These are phyloP conservation scores for Arachnomyces sp. DNA, from an alignment of 2,329 filamentous ascomycete species.

Conservation along the genomic window DNA sequence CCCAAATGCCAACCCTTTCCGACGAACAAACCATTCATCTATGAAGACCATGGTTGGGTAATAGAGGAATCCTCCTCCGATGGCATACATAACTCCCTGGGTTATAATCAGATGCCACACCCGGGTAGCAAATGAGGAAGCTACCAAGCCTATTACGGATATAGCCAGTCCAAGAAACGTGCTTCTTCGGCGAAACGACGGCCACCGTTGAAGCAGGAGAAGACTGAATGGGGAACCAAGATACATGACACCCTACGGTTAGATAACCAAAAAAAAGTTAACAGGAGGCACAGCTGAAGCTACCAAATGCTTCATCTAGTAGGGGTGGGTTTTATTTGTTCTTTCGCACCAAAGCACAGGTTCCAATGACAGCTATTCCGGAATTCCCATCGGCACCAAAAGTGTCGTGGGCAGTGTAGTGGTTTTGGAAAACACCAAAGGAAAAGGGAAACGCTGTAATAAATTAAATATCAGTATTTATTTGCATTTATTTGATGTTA, in stretches of 20 bases:
- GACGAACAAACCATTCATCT: slow-evolving; percentile 49
- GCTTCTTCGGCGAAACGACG: slow-evolving; percentile 28
- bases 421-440: slow-evolving; percentile 64
- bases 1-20: slow-evolving; percentile 47
- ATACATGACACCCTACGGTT: slow-evolving; percentile 31
- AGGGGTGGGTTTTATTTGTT: no score
- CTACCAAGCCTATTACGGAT: slow-evolving; percentile 25
- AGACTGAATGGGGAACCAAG: slow-evolving; percentile 26
- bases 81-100: slow-evolving; percentile 36
- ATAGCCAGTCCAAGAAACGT: slow-evolving; percentile 31
- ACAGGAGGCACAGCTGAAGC: no score
- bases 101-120: slow-evolving; percentile 39
- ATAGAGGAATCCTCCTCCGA: slow-evolving; percentile 46
- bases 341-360: slow-evolving; percentile 55
- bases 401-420: slow-evolving; percentile 54
- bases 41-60: slow-evolving; percentile 44
- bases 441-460: slow-evolving; percentile 59
- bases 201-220: slow-evolving; percentile 29
- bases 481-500: no score
- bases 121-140: slow-evolving; percentile 36
- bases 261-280: no score
- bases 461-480: no score
- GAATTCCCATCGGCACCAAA: slow-evolving; percentile 43
- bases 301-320: no score
- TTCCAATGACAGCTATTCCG: slow-evolving; percentile 57